A percentile compares a stretch with the other conserved stretches of the same genome.
Evolutionary conservation across 306 rosid species (phyloP).

Genomic region (Sphenostylis stenocarpa): DNA sequence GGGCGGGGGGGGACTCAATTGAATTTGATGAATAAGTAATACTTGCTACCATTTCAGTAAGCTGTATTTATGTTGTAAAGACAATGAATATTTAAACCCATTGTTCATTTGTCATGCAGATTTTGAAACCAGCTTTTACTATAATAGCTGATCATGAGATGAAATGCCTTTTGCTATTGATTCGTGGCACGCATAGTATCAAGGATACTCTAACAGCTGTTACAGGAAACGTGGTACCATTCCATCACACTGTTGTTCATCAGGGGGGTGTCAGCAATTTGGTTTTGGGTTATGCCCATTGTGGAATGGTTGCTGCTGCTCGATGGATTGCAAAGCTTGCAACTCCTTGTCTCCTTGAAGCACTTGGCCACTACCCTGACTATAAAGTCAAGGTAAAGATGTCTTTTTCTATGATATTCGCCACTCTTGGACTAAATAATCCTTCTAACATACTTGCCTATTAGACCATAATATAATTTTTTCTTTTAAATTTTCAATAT

Average conservation of each 20-base stretch:
- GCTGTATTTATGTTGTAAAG: not conserved
- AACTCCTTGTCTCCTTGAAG: slow-evolving; percentile 76
- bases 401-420: not conserved
- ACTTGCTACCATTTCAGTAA: slow-evolving; percentile 13
- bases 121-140: slow-evolving; percentile 96
- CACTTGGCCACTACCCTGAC: slow-evolving; percentile 59
- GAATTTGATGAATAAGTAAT: not conserved
- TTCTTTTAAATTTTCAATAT: not conserved
- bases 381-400: slow-evolving; percentile 71
- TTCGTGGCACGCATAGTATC: slow-evolving; percentile 96
- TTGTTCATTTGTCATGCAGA: slow-evolving; percentile 54
- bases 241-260: slow-evolving; percentile 81
- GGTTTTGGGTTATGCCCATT: slow-evolving; percentile 93
- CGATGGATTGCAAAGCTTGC: slow-evolving; percentile 92
- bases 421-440: not conserved
- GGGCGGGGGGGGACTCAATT: not conserved
- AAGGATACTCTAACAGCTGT: slow-evolving; percentile 94
- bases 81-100: not conserved
- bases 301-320: slow-evolving; percentile 99
- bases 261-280: slow-evolving; percentile 85
- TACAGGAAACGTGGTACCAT: slow-evolving; percentile 91
- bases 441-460: not conserved
- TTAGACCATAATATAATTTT: not conserved
- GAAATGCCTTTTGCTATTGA: slow-evolving; percentile 68
- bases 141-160: slow-evolving; percentile 64